Base-by-base conservation (phyloP, 805 yeast genomes). In the Phaffomyces thermotolerans region DNA sequence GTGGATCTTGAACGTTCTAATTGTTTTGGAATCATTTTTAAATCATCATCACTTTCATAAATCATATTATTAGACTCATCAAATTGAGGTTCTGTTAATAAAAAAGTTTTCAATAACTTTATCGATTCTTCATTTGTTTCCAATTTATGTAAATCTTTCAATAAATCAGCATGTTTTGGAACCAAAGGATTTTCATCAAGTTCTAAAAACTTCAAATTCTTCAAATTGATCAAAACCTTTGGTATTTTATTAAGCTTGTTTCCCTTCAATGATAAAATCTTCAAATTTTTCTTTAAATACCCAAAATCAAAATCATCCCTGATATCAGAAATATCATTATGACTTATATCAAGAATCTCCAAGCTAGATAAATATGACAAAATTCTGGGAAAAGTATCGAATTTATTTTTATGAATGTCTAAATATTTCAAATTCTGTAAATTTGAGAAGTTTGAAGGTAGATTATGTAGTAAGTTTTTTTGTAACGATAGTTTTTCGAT, bases 341-440 rank as follows among this genome's bases (percentile, higher is more conserved):
- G 62, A 18, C 88, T 78, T 18, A 84, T 58, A 59, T 85, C 91
- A 35, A 85, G 60, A 41, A 79, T 78, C 53, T 82, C 90, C 43
- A 85, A 62, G 8, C 68, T 66, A 12, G 59, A 53, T 51, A 67
- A 58, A 32, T 59, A 58, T 23, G 59, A 46, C 46, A 76, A 52
- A 7, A 69, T 56, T 1, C 62, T 58, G 0, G 95, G 89, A 37
- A 85, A 70, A 37, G 63, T 67, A 3, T 66, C 51, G 41, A 86
- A 68, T 37, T 64, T 57, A 58, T 86, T 86, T 46, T 70, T 67
- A 56, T 84, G 84, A 37, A 86, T 61, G 58, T 85, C 91, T 44
- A 86, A 62, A 49, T 79, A 81, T 43, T 76, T 67, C 41, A 84
- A 62, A 36, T 67, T 62, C 13, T 68, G 52, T 45, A 83, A 53